phyloP scores from a whole-genome alignment of 495 filamentous ascomycete genomes.

The Glonium stellatum region DNA sequence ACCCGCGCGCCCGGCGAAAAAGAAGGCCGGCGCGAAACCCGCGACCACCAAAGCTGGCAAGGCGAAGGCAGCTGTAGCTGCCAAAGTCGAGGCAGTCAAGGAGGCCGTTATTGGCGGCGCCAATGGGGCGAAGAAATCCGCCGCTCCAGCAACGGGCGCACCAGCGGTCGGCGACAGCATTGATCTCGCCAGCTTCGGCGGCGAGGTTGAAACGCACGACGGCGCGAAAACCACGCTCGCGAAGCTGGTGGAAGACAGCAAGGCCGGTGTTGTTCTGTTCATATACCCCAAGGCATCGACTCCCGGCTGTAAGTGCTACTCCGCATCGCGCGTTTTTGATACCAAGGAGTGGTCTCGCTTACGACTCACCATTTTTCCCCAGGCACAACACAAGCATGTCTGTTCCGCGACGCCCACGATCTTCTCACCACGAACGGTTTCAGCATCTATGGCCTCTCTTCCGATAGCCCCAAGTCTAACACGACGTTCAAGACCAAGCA shows the following conservation, averaged over 20 bases:
- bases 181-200: constrained; percentile 65
- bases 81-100: constrained; percentile 11
- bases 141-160: constrained; percentile 22
- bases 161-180: constrained; percentile 50
- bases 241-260: constrained; percentile 71
- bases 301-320: constrained; percentile 72
- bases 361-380: constrained; percentile 1
- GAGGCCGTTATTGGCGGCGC: neutral
- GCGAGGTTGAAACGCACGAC: constrained; percentile 78
- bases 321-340: neutral
- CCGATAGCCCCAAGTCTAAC: constrained; percentile 81
- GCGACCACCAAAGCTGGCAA: constrained; percentile 19
- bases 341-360: neutral
- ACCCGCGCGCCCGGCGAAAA: constrained; percentile 30
- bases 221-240: constrained; percentile 69
- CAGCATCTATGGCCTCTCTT: constrained; percentile 79
- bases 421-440: constrained; percentile 72
- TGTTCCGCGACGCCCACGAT: constrained; percentile 80
- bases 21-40: constrained; percentile 29
- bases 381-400: constrained; percentile 90
- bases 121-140: constrained; percentile 34
- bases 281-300: constrained; percentile 95
- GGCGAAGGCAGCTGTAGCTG: constrained; percentile 19
- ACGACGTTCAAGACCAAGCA: constrained; percentile 86
- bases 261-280: constrained; percentile 82